Base-by-base conservation (phyloP, 2,329 filamentous ascomycete genomes). In the Claviceps sp. region DNA sequence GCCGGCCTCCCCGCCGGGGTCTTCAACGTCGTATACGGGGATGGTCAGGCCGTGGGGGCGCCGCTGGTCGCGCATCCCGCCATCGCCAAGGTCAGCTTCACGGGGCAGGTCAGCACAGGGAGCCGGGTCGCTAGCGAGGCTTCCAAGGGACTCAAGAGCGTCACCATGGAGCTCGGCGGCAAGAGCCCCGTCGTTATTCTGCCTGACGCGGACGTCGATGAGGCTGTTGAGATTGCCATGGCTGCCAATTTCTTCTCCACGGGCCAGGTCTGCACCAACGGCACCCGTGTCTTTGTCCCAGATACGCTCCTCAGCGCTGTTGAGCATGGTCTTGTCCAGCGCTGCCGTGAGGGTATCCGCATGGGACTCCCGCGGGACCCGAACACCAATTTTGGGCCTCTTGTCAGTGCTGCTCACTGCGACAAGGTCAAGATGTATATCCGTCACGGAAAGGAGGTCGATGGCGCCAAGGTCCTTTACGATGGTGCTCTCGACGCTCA, bases 211-310 rank as follows among this genome's bases (percentile, higher is more conserved):
- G 80, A 88, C 50, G 67, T 91, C 19, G 82, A 87, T 46, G 80
- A 81, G 60, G 89, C 89, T n/a, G 89, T 88, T 38, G 84, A 95
- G 61, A 85, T 87, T 34, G 89, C 88, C 56, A 90, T 95, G 85
- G 88, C 94, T 75, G 89, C 89, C 60, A 95, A 95, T 68, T 95
- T 95, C 71, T 95, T 87, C 74, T 89, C 85, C 58, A 87, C 86
- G 0, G 89, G 89, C 34, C 89, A 95, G 68, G 89, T 95, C 49
- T 95, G 89, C 76, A 95, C 89, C 49, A 95, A 95, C 65, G 89
- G 89, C 48, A 95, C 89, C 1, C 77, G 89, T 11, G 89, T 95
- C 38, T 95, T 95, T 64, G 77, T 95, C 2, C 88, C 85, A 0
- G 70, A 74, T 38, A 64, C 69, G 40, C 75, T 89, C 65, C 82